Base-by-base conservation (phyloP, 805 yeast species). In the Lachancea dasiensis region DNA sequence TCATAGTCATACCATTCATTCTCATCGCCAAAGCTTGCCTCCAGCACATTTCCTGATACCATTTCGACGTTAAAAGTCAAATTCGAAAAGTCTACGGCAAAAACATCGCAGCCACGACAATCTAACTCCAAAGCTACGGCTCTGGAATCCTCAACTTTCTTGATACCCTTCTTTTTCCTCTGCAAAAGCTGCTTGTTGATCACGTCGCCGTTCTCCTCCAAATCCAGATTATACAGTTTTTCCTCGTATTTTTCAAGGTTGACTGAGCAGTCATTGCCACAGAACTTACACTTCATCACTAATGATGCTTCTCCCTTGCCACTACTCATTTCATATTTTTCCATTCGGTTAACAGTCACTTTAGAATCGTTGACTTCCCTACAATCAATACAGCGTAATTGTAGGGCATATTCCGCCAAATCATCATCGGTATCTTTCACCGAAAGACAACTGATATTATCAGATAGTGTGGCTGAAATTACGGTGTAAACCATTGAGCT, bases 1-100 rank as follows among this genome's bases (percentile, higher is more conserved):
- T 92, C 97, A 55, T 89, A 92, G 52, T 92, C 98, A 56, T 80
- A 92, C 89, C 95, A 89, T 56, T 92, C 97, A 18, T 85, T 95
- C 25, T 69, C 73, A 20, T 87, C 64, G 39, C 82, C 92, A 18
- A 86, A 47, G 36, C 49, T 41, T 17, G 52, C 52, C 21, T 54
- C 52, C 47, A 60, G 45, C 1, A 27, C 24, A 13, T 49, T 56
- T 4, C 58, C 57, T 6, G 58, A 45, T 4, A 27, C 34, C 28
- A 56, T 35, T 25, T 51, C 49, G 2, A 44, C 58, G 11, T 40
- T 34, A 31, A 51, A 54, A 1, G 45, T 47, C n/a, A 55, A 28
- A 31, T 51, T 49, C 9, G 70, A 72, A 2, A 95, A 84, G 13
- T 75, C 58, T 47, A 86, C 87, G 39, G 75, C 75, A 7, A 67